These are phyloP conservation scores for Inga leiocalycina DNA, from an alignment of 306 rosid genomes.

Conservation along the genomic window DNA sequence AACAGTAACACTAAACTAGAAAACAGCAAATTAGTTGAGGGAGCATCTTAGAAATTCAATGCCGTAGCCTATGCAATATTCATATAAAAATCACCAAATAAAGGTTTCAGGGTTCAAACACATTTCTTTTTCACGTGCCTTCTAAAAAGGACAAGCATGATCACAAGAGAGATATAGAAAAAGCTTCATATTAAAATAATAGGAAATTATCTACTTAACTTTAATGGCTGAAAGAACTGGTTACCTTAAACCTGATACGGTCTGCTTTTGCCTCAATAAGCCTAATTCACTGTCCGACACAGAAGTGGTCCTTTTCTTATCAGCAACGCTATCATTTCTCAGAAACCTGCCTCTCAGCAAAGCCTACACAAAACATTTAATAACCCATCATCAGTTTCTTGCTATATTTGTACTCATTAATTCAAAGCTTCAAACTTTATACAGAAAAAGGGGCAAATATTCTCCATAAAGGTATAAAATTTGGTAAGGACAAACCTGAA, in stretches of 20 bases:
- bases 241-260: conserved; percentile 92
- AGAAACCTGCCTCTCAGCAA: conserved; percentile 94
- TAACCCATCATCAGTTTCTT: conserved; percentile 14
- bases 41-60: neutral
- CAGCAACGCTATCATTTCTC: conserved; percentile 71
- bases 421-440: conserved; percentile 10
- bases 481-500: conserved; percentile 67
- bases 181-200: neutral
- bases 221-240: conserved; percentile 16
- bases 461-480: neutral
- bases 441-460: conserved; percentile 10
- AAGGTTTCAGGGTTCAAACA: neutral
- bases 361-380: conserved; percentile 59
- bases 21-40: neutral
- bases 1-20: neutral
- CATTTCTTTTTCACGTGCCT: neutral
- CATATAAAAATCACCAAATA: neutral
- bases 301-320: conserved; percentile 64
- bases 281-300: conserved; percentile 86
- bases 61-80: neutral
- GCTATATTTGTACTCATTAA: neutral
- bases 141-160: neutral
- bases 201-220: neutral
- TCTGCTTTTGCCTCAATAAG: conserved; percentile 75
- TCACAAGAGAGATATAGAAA: neutral